These are phyloP conservation scores for Saturnispora hagleri DNA, from an alignment of 805 yeast species.

Conservation along the genomic window DNA sequence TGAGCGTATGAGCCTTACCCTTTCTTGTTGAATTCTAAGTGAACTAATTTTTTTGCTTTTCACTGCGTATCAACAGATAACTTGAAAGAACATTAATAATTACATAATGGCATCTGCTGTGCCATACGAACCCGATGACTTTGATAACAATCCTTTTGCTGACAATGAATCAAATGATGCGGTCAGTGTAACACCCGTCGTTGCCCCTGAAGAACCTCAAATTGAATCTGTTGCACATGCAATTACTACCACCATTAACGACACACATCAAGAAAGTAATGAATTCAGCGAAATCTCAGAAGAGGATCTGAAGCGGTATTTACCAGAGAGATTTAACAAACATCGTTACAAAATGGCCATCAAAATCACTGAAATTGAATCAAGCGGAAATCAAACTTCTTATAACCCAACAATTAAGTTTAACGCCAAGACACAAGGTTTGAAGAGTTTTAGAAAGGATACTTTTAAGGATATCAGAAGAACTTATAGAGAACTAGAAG, in stretches of 20 bases:
- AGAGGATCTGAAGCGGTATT: constrained; percentile 34
- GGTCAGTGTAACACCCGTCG: background rate
- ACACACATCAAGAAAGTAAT: background rate
- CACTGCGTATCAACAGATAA: background rate
- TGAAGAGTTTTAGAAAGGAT: constrained; percentile 68
- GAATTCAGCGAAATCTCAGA: constrained; percentile 24
- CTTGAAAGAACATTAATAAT: background rate
- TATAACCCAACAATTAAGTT: constrained; percentile 77
- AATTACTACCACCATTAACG: background rate
- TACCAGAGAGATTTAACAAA: constrained; percentile 43
- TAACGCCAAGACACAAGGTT: constrained; percentile 45
- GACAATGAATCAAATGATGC: constrained; percentile 25
- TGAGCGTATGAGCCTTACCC: background rate
- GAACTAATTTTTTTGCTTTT: background rate
- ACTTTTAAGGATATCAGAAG: constrained; percentile 68
- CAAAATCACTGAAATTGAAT: constrained; percentile 61
- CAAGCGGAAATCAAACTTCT: constrained; percentile 43
- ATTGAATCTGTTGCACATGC: background rate
- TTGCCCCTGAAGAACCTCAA: background rate
- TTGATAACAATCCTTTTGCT: constrained; percentile 55
- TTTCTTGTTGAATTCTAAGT: background rate
- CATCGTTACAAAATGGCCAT: constrained; percentile 36
- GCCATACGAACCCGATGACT: constrained; percentile 40
- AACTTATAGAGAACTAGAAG: constrained; percentile 66
- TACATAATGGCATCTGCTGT: constrained; percentile 28